Evolutionary conservation across 495 filamentous ascomycete species (phyloP), one percentile per base, ranked within the genome.

Genomic region (Lasiosphaeria miniovina): DNA sequence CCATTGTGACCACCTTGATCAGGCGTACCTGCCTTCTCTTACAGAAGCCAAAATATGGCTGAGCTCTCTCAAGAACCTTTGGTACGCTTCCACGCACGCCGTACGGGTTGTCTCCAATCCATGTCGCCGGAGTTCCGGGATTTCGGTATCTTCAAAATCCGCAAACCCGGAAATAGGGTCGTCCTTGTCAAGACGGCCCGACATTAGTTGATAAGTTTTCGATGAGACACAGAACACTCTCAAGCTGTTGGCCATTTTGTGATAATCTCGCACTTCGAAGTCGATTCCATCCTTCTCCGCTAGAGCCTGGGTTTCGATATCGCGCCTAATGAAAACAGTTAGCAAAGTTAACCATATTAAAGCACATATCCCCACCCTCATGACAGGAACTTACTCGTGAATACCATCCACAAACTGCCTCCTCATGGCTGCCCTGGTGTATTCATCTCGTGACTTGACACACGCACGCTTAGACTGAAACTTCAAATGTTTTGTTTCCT

Each of bases 211-310:
- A 61, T 85, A 88, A 0, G 77, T 84, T 38, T 75, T 69, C 49
- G 76, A 79, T 14, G 80, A 83, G 9, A 86, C 82, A 58, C 85
- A 88, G 63, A 88, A 89, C 4, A 88, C 84, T 0, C 80, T 78
- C 4, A 89, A 71, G 0, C 70, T 68, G 1, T 61, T 66, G 0
- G 82, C 83, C 5, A 87, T 65, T 49, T 82, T 67, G 2, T 77
- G 68, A 57, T 89, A 88, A 60, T 88, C 82, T n/a, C 83, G 69
- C 36, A 66, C 45, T 4, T 77, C 74, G 0, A 69, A 54, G 5
- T 72, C 68, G 0, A 77, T 78, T 24, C 71, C 63, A 31, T 61
- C 63, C 0, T 34, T 12, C 0, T 61, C 64, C 6, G 62, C 11
- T 70, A 63, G 2, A 71, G 31, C 38, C 65, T 70, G 35, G 6